Conservation (phyloP, 2,329 filamentous ascomycete genomes). For the Leptographium lundbergii region DNA sequence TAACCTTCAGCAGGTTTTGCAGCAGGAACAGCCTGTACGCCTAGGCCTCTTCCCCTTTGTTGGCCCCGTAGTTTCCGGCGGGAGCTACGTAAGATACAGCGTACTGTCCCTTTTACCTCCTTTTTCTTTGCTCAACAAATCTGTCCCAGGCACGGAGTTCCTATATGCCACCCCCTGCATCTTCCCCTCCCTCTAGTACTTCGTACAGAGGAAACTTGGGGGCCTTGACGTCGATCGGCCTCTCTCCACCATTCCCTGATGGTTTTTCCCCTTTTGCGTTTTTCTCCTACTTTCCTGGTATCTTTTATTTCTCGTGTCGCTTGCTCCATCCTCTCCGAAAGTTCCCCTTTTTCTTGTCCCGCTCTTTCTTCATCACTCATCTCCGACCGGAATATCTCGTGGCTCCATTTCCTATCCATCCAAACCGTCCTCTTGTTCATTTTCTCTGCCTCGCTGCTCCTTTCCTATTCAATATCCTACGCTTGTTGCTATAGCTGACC, state of each 20-base stretch:
- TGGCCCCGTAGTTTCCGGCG: not conserved
- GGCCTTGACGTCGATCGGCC: not conserved
- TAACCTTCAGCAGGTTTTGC: not conserved
- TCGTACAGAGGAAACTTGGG: not conserved
- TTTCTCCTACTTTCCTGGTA: not conserved
- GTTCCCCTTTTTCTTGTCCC: not conserved
- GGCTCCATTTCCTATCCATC: not conserved
- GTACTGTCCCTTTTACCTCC: not conserved
- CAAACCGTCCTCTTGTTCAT: not conserved
- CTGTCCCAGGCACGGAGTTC: not conserved
- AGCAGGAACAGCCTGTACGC: not conserved
- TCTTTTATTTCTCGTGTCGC: not conserved
- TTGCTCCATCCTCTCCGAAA: not conserved
- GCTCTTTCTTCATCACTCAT: not conserved
- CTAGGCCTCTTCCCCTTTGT: not conserved
- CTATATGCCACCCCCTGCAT: not conserved
- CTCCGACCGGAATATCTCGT: not conserved
- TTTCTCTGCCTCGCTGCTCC: not conserved
- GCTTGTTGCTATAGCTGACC: not conserved
- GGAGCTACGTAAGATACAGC: not conserved
- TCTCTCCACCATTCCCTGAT: conserved; percentile 1
- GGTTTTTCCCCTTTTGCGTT: not conserved
- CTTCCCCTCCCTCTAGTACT: not conserved
- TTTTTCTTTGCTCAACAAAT: not conserved
- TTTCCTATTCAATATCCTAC: not conserved